Conservation (phyloP, 78 protist species). For the Planoprotostelium fungivorum region DNA sequence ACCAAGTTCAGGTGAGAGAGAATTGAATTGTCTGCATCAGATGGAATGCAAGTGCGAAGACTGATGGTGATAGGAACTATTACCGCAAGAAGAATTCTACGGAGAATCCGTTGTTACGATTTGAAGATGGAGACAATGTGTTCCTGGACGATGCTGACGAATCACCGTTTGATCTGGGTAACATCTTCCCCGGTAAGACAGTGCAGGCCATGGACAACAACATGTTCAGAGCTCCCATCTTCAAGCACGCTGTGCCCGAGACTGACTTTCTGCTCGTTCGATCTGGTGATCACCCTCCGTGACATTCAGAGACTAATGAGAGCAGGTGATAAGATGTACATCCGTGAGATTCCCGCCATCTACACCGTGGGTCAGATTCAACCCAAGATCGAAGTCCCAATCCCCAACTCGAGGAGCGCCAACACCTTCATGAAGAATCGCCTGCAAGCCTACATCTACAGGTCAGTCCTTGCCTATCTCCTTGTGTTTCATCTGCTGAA, state of each 20-base stretch:
- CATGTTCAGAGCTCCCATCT: constrained; percentile 57
- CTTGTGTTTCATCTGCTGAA: not conserved
- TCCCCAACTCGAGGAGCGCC: constrained; percentile 42
- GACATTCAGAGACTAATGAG: not conserved
- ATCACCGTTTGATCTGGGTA: constrained; percentile 72
- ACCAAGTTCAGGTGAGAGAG: not conserved
- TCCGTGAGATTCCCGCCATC: constrained; percentile 42
- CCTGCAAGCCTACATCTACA: constrained; percentile 46
- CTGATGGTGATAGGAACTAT: no score
- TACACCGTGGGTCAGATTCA: constrained; percentile 53
- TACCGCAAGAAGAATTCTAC: constrained; percentile 18
- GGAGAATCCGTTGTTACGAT: constrained; percentile 18
- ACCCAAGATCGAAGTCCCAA: constrained; percentile 57
- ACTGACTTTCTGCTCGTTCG: constrained; percentile 65
- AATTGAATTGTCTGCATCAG: no score
- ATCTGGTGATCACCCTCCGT: constrained; percentile 10
- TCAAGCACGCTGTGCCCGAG: constrained; percentile 26
- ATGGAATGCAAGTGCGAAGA: constrained; percentile 20
- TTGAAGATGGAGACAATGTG: constrained; percentile 53
- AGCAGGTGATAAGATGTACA: constrained; percentile 37
- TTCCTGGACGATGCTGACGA: constrained; percentile 32
- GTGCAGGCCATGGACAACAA: constrained; percentile 43
- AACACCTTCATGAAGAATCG: constrained; percentile 42
- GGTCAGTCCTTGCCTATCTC: not conserved
- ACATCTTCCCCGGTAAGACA: constrained; percentile 42